Percentiles rank a stretch among this genome's conserved stretches.
phyloP scores from a whole-genome alignment of 768 basidiomycete genomes.

The Lactifluus piperatus region DNA sequence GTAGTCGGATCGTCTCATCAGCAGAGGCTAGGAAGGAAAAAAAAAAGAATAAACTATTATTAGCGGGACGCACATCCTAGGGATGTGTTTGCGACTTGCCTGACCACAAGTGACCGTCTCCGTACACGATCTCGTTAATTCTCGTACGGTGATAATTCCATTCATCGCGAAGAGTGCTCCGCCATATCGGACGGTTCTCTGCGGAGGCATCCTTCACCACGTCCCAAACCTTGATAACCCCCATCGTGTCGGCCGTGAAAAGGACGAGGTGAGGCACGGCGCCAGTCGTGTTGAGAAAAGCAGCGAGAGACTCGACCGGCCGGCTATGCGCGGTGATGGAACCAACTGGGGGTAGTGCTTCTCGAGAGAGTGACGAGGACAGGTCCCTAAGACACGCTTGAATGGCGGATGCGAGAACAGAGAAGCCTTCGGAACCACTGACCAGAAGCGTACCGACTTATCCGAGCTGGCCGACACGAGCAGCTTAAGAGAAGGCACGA shows the following conservation, averaged over 20 bases:
- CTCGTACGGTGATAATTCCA: conserved; percentile 71
- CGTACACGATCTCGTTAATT: conserved; percentile 63
- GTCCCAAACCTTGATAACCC: conserved; percentile 76
- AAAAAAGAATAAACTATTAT: neutral
- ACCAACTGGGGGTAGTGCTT: conserved; percentile 44
- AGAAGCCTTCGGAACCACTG: conserved; percentile 22
- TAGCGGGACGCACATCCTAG: neutral
- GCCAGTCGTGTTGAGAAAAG: conserved; percentile 26
- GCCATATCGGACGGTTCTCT: conserved; percentile 42
- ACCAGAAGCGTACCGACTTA: conserved; percentile 85
- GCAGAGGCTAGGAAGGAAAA: conserved; percentile 55
- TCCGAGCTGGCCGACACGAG: conserved; percentile 87
- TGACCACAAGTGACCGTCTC: conserved; percentile 78
- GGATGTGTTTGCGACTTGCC: conserved; percentile 39
- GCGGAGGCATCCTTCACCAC: conserved; percentile 37
- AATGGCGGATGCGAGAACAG: neutral
- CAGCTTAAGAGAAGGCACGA: conserved; percentile 55
- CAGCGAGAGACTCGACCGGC: conserved; percentile 74
- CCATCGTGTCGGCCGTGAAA: conserved; percentile 90
- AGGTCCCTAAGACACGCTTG: conserved; percentile 46
- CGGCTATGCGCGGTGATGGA: conserved; percentile 80
- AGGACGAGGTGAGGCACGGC: conserved; percentile 38
- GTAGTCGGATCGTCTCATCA: conserved; percentile 74
- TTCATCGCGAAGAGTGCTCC: conserved; percentile 43
- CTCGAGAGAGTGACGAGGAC: conserved; percentile 33